Conservation (phyloP, 2,329 filamentous ascomycete genomes). For the Lasiodiplodia theobromae region DNA sequence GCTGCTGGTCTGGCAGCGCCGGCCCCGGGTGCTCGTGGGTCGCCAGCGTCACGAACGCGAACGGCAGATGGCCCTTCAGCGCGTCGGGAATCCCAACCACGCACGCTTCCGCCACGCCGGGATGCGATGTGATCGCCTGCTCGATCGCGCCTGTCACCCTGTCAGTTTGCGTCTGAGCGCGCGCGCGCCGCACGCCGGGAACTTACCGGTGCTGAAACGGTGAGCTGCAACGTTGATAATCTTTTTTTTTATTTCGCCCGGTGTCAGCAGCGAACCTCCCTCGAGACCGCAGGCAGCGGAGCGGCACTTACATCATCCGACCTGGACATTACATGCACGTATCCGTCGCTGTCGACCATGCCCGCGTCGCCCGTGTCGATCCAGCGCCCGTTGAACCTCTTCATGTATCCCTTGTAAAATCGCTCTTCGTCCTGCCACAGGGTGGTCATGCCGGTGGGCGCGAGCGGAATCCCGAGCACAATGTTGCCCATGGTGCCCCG, state of each 20-base stretch:
- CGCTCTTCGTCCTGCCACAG: constrained; percentile 86
- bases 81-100: constrained; percentile 86
- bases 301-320: constrained; percentile 67
- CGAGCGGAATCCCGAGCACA: constrained; percentile 80
- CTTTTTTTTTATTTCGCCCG: constrained; percentile 27
- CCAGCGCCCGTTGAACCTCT: constrained; percentile 82
- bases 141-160: constrained; percentile 76
- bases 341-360: constrained; percentile 77
- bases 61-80: constrained; percentile 89
- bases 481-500: constrained; percentile 87
- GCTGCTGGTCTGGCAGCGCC: constrained; percentile 56
- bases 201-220: constrained; percentile 81
- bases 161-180: constrained; percentile 13
- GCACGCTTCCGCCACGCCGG: constrained; percentile 80
- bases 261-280: constrained; percentile 7
- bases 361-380: constrained; percentile 92
- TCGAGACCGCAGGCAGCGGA: not conserved
- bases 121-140: constrained; percentile 85
- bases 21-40: constrained; percentile 51
- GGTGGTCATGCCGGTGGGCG: constrained; percentile 84
- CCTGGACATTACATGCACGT: constrained; percentile 68
- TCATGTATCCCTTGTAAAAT: constrained; percentile 85
- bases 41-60: constrained; percentile 79
- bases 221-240: constrained; percentile 97
- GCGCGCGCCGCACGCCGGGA: not conserved